Percentiles rank a stretch among this genome's conserved stretches.
Evolutionary conservation across 2,329 filamentous ascomycete genomes (phyloP).

Genomic region (Aspergillus ustus): DNA sequence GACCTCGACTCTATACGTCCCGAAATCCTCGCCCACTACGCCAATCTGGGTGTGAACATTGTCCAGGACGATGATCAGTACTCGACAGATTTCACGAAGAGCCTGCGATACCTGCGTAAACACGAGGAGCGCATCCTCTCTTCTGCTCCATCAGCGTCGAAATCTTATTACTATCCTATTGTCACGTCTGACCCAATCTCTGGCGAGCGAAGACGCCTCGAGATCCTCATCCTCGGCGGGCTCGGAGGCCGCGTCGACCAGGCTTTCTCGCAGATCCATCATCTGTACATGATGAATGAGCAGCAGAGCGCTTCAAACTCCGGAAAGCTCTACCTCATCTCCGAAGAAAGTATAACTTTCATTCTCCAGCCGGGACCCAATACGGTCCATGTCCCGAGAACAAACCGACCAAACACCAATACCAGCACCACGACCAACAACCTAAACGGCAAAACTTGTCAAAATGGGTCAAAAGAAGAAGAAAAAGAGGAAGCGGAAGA

Average conservation of each 20-base stretch:
- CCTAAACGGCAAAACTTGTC: neutral
- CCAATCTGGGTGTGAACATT: slow-evolving; percentile 62
- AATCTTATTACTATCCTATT: slow-evolving; percentile 7
- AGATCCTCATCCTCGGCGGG: slow-evolving; percentile 83
- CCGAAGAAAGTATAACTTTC: slow-evolving; percentile 80
- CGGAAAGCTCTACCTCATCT: slow-evolving; percentile 77
- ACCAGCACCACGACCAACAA: neutral
- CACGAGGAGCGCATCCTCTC: slow-evolving; percentile 31
- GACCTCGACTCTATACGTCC: slow-evolving; percentile 83
- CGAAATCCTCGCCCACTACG: slow-evolving; percentile 69
- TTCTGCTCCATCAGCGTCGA: neutral
- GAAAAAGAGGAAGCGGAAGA: slow-evolving; percentile 34
- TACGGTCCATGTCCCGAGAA: slow-evolving; percentile 65
- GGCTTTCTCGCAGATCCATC: slow-evolving; percentile 84
- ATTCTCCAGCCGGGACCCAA: slow-evolving; percentile 74
- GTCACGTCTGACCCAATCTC: neutral
- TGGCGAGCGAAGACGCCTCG: slow-evolving; percentile 35
- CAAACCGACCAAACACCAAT: slow-evolving; percentile 23
- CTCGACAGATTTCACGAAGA: slow-evolving; percentile 90
- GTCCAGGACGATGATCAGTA: slow-evolving; percentile 79
- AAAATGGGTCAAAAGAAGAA: neutral
- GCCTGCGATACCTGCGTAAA: slow-evolving; percentile 63
- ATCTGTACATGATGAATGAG: slow-evolving; percentile 65
- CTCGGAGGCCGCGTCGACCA: slow-evolving; percentile 92
- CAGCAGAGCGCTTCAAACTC: slow-evolving; percentile 29